These are phyloP conservation scores for Colletotrichum plurivorum DNA, from an alignment of 2,329 filamentous ascomycete genomes.

Conservation along the genomic window DNA sequence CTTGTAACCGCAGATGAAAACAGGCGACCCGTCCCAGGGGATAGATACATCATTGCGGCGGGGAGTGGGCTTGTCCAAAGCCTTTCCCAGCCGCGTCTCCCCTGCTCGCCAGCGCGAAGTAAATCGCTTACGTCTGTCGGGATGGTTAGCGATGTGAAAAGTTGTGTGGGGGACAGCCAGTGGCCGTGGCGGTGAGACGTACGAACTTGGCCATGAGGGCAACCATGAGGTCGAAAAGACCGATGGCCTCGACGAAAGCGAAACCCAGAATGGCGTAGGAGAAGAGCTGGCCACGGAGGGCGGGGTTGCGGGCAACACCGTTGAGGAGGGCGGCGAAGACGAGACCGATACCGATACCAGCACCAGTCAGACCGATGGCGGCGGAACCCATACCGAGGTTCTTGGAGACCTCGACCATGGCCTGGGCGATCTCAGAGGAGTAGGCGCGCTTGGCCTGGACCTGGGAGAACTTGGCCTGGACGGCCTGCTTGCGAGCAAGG, in stretches of 20 bases:
- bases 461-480: slow-evolving; percentile 74
- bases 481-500: slow-evolving; percentile 79
- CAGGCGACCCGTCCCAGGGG: slow-evolving; percentile 36
- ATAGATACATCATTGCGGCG: slow-evolving; percentile 2
- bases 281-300: slow-evolving; percentile 95
- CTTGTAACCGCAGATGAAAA: slow-evolving; percentile 33
- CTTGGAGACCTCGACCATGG: slow-evolving; percentile 91
- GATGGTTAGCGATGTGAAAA: background rate
- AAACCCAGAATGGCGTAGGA: slow-evolving; percentile 96
- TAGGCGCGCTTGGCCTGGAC: slow-evolving; percentile 78
- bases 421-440: slow-evolving; percentile 90
- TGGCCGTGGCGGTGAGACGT: slow-evolving; percentile 54
- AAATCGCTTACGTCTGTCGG: slow-evolving; percentile 40
- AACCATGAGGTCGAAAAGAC: slow-evolving; percentile 92
- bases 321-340: slow-evolving; percentile 92
- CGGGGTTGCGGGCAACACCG: slow-evolving; percentile 93
- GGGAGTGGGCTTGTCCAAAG: slow-evolving; percentile 31
- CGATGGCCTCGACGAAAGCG: slow-evolving; percentile 93
- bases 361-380: slow-evolving; percentile 92
- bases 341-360: slow-evolving; percentile 95
- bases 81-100: slow-evolving; percentile 15
- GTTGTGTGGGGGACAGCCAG: background rate
- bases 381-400: slow-evolving; percentile 91
- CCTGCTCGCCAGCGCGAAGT: slow-evolving; percentile 39
- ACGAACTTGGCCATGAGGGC: slow-evolving; percentile 94